Base-by-base conservation (phyloP, 2,329 filamentous ascomycete species). In the Tolypocladium pustulatum region DNA sequence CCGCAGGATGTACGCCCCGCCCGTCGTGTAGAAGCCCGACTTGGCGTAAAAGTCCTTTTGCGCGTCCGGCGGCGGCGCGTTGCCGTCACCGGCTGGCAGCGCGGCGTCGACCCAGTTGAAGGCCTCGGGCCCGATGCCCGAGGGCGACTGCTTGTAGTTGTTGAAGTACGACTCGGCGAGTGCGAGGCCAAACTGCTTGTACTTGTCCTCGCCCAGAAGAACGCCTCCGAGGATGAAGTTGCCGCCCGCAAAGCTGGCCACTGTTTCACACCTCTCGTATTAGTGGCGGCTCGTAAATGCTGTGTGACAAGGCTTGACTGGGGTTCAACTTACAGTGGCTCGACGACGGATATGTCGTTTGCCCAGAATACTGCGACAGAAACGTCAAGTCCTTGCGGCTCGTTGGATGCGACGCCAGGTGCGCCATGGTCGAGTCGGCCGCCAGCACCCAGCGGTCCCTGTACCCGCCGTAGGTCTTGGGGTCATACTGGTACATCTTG, bases 401-500 rank as follows among this genome's bases (percentile, higher is more conserved):
- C 0, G 76, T 75, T 0, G 90, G 90, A 67, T 89, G 84, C 22
- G 85, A 89, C 17, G 83, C 78, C 9, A 96, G 79, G 65, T 91
- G 78, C 60, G 80, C 70, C 54, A 94, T 93, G 7, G 85, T 86
- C 8, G 87, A 91, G 64, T 95, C 86, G 57, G 86, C 88, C 2
- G 90, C 90, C 0, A 78, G 68, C 49, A 90, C 74, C 90, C 90
- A 96, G 54, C 84, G 83, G 62, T 92, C 86, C 65, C 80, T 84
- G 74, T 93, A 91, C 3, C 71, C 61, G 1, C 67, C 72, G 66
- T 89, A 95, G 3, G 83, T 79, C 7, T 70, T 65, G 0, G 83
- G 78, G 67, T 93, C 87, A 70, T 95, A 95, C 58, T 93, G 72
- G 66, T 86, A 95, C 89, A 94, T 93, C 77, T 96, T 96, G 71